A percentile compares a stretch with the other conserved stretches of the same genome.
These are phyloP conservation scores for Bryoerythrophyllum caledonicum DNA, from an alignment of 225 moss, liverwort and hornwort genomes.

Conservation along the genomic window DNA sequence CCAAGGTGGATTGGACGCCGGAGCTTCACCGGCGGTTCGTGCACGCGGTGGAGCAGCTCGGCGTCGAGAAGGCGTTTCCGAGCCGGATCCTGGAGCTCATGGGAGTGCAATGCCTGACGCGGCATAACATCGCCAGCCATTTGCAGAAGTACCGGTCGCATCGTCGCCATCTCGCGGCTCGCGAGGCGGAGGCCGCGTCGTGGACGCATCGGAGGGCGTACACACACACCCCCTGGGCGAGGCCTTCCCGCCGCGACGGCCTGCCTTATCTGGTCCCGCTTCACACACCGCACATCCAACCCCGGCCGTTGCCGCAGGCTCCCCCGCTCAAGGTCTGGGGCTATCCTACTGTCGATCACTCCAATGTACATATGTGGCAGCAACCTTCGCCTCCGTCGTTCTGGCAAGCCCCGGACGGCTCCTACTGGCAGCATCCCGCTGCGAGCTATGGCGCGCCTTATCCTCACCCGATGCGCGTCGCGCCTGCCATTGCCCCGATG, in stretches of 20 bases:
- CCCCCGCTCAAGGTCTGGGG: constrained; percentile 94
- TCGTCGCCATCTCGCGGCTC: constrained; percentile 85
- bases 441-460: constrained; percentile 50
- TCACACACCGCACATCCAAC: constrained; percentile 93
- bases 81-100: constrained; percentile 96
- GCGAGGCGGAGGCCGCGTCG: constrained; percentile 92
- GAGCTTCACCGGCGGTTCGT: constrained; percentile 98
- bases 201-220: constrained; percentile 92
- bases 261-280: constrained; percentile 82
- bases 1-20: constrained; percentile 98
- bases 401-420: constrained; percentile 98
- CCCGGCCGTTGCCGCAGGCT: constrained; percentile 42
- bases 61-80: constrained; percentile 96
- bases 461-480: constrained; percentile 58
- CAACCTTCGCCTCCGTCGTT: constrained; percentile 74
- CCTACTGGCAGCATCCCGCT: constrained; percentile 94
- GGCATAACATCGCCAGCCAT: constrained; percentile 97
- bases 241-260: constrained; percentile 75
- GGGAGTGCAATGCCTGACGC: constrained; percentile 96
- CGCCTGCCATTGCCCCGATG: constrained; percentile 32
- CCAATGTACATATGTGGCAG: constrained; percentile 96
- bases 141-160: constrained; percentile 99
- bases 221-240: constrained; percentile 75
- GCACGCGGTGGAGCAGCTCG: constrained; percentile 97
- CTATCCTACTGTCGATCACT: constrained; percentile 89